Base-by-base conservation (phyloP, 345 rosid species). In the Sonneratia alba region DNA sequence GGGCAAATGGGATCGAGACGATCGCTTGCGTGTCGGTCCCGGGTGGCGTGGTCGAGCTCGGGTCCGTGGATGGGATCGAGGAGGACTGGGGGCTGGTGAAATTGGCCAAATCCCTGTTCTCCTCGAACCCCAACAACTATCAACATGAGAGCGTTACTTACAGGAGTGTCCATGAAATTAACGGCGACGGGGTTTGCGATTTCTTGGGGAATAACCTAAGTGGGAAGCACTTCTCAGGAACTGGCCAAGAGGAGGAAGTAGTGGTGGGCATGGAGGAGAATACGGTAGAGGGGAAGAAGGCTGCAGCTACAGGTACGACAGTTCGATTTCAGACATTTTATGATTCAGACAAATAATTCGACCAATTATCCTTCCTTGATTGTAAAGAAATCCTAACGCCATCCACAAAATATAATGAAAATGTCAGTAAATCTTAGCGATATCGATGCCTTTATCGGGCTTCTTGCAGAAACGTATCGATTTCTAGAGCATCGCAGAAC, bases 41-140 rank as follows among this genome's bases (percentile, higher is more conserved):
- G 22, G 74, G 59, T 4, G 90, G 90, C n/a, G 87, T 88, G 27
- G 77, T 88, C 27, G 92, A 88, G 73, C 68, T 88, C 70, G 92
- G 92, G 1, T 86, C 90, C 36, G 70, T 76, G 3, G 80, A 80
- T 27, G 3, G 63, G 27, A 80, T 88, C 67, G 34, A 66, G 59
- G 77, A 78, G 49, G 85, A 86, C 37, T 75, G 77, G 82, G 61
- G 61, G 40, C 36, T 82, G 11, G 81, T 85, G 71, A 81, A 83
- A 22, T 38, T 80, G 40, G 77, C 77, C 55, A 82, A 77, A 72
- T 77, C 83, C 0, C 63, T 83, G 32, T 85, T 88, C 47, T 75
- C 76, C 3, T 66, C 80, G 34, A 38, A 67, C 70, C 12, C 8
- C 51, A 16, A 45, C 12, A 12, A 16, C 14, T 18, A 4, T 32